Conservation (phyloP, 2,329 filamentous ascomycete genomes). For the Celoporthe dispersa region DNA sequence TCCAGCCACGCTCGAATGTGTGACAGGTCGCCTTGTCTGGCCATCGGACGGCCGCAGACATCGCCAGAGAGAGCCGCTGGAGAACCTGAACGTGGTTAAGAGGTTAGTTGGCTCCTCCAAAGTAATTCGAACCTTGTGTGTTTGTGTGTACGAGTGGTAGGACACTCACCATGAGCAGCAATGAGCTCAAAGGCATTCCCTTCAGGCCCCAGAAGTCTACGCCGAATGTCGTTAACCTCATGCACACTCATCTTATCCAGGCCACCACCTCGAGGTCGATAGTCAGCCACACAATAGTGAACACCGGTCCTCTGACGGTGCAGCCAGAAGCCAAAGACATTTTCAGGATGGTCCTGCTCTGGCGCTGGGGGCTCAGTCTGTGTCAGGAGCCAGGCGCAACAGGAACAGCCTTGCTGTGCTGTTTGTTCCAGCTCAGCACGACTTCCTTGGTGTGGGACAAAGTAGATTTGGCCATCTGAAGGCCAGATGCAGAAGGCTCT, state of each 20-base stretch:
- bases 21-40: conserved; percentile 2
- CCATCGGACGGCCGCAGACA: conserved; percentile 3
- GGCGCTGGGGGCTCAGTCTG: not conserved
- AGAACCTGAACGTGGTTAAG: not conserved
- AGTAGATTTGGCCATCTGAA: not conserved
- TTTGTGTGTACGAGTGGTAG: not conserved
- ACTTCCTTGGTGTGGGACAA: not conserved
- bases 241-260: not conserved
- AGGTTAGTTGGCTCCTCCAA: not conserved
- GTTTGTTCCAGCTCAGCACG: not conserved
- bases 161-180: conserved; percentile 1
- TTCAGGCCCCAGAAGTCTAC: not conserved
- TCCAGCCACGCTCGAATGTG: conserved; percentile 5
- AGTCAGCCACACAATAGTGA: not conserved
- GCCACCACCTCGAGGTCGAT: not conserved
- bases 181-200: conserved; percentile 2
- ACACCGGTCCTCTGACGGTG: not conserved
- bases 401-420: not conserved
- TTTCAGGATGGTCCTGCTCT: not conserved
- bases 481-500: conserved; percentile 11
- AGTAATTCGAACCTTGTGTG: too few species aligned
- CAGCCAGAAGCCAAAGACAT: conserved; percentile 8
- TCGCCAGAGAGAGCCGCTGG: not conserved
- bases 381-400: not conserved
- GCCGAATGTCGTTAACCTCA: not conserved